These are phyloP conservation scores for Graphilbum fragrans DNA, from an alignment of 2,329 filamentous ascomycete genomes.

Conservation along the genomic window DNA sequence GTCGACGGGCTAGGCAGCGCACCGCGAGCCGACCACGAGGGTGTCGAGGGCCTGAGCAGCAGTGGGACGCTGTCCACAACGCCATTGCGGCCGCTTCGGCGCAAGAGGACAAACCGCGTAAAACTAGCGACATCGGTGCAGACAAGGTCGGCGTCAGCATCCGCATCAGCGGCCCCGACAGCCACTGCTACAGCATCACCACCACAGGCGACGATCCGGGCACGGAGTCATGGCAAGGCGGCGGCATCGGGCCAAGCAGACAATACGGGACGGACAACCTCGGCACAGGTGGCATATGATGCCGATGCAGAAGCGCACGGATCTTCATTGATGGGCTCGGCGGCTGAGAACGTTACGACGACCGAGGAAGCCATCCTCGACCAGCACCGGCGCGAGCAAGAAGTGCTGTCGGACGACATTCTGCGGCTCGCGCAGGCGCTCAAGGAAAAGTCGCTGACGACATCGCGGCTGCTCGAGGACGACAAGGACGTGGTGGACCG, in stretches of 20 bases:
- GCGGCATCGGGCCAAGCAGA: not conserved
- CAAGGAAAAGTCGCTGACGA: constrained; percentile 61
- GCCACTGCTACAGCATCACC: not conserved
- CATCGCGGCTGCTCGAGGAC: constrained; percentile 57
- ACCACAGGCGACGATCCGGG: not conserved
- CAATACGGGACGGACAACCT: constrained; percentile 8
- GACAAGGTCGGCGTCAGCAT: constrained; percentile 4
- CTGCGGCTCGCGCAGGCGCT: constrained; percentile 66
- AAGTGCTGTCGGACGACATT: constrained; percentile 70
- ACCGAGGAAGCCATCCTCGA: constrained; percentile 62
- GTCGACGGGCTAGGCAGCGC: too few relatives aligned
- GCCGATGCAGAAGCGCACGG: too few relatives aligned
- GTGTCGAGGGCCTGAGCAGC: not conserved
- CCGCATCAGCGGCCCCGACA: constrained; percentile 1
- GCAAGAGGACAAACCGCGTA: constrained; percentile 7
- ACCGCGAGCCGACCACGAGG: not conserved
- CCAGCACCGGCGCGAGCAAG: constrained; percentile 70
- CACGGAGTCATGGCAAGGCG: not conserved
- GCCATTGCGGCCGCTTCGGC: not conserved
- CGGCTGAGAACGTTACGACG: constrained; percentile 30
- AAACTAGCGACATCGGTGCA: constrained; percentile 1
- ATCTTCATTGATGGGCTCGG: constrained; percentile 21
- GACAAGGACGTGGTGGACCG: constrained; percentile 60
- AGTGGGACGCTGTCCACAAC: too few relatives aligned
- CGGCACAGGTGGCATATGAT: constrained; percentile 3